Evolutionary conservation across 2,329 filamentous ascomycete species (phyloP).

Genomic region (Nothophoma quercina): DNA sequence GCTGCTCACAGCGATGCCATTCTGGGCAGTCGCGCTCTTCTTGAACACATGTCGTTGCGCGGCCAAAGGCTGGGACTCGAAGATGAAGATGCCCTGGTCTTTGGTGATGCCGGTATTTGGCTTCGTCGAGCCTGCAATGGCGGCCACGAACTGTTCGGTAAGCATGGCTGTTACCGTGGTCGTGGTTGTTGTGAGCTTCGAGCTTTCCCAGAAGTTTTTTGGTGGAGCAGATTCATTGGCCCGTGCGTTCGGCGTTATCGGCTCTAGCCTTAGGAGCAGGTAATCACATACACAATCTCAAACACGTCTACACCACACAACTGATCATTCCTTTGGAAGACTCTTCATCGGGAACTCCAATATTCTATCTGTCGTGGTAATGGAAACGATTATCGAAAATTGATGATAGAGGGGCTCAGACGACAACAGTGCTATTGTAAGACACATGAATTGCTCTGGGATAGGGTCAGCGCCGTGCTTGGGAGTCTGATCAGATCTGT

Average conservation of each 20-base stretch:
- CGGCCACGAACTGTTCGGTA: slow-evolving; percentile 59
- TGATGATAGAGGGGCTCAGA: background rate
- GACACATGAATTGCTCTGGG: background rate
- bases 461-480: background rate
- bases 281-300: background rate
- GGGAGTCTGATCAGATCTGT: too few relatives aligned
- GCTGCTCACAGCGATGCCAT: slow-evolving; percentile 79
- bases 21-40: slow-evolving; percentile 83
- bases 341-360: background rate
- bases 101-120: slow-evolving; percentile 62
- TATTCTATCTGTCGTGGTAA: background rate
- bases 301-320: background rate
- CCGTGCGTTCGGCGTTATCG: slow-evolving; percentile 4
- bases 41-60: slow-evolving; percentile 83
- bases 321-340: background rate
- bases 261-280: background rate
- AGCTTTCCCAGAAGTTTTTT: slow-evolving; percentile 5
- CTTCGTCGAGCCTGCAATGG: slow-evolving; percentile 54
- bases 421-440: too few relatives aligned
- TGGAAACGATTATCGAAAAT: background rate
- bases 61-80: slow-evolving; percentile 80
- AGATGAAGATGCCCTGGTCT: slow-evolving; percentile 86
- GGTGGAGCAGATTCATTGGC: background rate
- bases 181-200: slow-evolving; percentile 16
- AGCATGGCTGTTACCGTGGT: slow-evolving; percentile 51